Evolutionary conservation across 1,284 basidiomycete species (phyloP), one percentile per base, ranked within the genome.

Genomic region (Sporisorium sorghi): DNA sequence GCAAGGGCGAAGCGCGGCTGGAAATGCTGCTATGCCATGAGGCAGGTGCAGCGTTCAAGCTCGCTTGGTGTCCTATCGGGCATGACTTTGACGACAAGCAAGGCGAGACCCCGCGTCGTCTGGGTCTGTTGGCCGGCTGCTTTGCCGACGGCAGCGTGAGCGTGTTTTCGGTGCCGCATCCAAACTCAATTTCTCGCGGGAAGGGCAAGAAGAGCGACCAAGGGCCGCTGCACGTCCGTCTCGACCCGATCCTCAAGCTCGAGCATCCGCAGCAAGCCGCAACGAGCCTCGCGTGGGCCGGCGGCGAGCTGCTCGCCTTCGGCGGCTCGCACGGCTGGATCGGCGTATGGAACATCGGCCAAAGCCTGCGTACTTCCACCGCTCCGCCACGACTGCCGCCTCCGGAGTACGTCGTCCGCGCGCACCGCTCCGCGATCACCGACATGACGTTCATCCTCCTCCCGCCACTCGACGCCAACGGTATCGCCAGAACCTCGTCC

Each of bases 21-120:
- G 73, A 76, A 43, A 64, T 78, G 62, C 51, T 66, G 6, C 4
- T 78, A 0, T 76, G 70, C 33, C 66, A 73, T 28, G 48, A 78
- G 9, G 21, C 26, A 2, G 73, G 76, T 3, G 44, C 62, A 0
- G 71, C 71, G 0, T 73, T 53, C 40, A 64, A 61, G 37, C 49
- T 78, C 1, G 65, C 62, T 3, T 78, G 66, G 62, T 72, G 70
- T 55, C 70, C 73, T 1, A 37, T 57, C 17, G 74, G 74, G 10
- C 60, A 72, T 33, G 65, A 66, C 39, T 69, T 43, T 37, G 17
- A 49, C 17, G 12, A 24, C 17, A 46, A 50, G 30, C 21, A 48
- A 8, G 21, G n/a, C 19, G 43, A 21, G 3, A 19, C 26, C n/a
- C n/a, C 24, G 2, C 23, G 49, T 3, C 44, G 65, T 1, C 35